Evolutionary conservation across 192 early-diverging fungal species (phyloP).

Genomic region (Borealophlyctis nickersoniae): DNA sequence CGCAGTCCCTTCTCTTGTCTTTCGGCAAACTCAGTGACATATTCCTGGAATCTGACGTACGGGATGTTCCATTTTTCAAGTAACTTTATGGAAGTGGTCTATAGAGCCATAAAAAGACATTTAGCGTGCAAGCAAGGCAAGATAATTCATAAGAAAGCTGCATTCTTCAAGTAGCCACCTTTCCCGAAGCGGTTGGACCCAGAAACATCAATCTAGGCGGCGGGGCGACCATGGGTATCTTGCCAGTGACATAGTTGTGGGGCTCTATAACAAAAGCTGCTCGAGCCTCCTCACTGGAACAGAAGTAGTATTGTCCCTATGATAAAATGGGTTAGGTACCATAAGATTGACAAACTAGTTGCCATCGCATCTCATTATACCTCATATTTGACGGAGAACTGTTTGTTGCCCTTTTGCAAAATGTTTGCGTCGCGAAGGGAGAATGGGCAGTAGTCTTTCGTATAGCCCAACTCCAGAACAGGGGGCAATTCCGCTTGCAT

Average conservation of each 20-base stretch:
- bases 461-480: slow-evolving; percentile 38
- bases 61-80: slow-evolving; percentile 19
- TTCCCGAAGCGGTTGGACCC: slow-evolving; percentile 39
- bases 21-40: slow-evolving; percentile 22
- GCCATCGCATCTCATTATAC: too few species aligned
- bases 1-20: slow-evolving; percentile 16
- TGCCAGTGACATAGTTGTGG: slow-evolving; percentile 36
- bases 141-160: too few species aligned
- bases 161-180: slow-evolving; percentile 16
- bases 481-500: slow-evolving; percentile 26
- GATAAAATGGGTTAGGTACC: too few species aligned
- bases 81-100: too few species aligned
- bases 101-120: too few species aligned
- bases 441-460: slow-evolving; percentile 53
- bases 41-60: slow-evolving; percentile 20
- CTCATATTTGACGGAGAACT: slow-evolving; percentile 36
- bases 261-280: slow-evolving; percentile 42
- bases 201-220: slow-evolving; percentile 42
- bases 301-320: slow-evolving; percentile 37
- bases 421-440: slow-evolving; percentile 32
- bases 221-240: slow-evolving; percentile 22
- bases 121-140: too few species aligned
- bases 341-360: too few species aligned
- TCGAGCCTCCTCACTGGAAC: slow-evolving; percentile 40
- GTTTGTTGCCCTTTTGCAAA: slow-evolving; percentile 36